Base-by-base conservation (phyloP, 805 yeast species). In the Myxozyma vanderwaltii region DNA sequence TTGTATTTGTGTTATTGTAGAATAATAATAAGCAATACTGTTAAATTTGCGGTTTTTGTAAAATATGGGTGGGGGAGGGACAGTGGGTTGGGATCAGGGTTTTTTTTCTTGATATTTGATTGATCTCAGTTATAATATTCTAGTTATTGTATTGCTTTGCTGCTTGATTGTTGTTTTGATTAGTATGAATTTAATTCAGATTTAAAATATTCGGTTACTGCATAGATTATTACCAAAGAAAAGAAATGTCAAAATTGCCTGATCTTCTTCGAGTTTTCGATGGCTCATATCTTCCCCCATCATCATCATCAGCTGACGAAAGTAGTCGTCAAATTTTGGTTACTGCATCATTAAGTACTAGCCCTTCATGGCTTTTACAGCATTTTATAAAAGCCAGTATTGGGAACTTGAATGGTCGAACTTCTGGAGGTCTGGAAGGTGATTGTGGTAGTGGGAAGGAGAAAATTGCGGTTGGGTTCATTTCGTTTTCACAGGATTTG, bases 351-450 rank as follows among this genome's bases (percentile, higher is more conserved):
- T n/a, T 41, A 7, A 12, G 33, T 5, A 58, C 64, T 10, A 58
- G 29, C 36, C 36, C 62, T 4, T 53, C 61, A 13, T 61, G 64
- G 64, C 38, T 61, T n/a, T 43, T 61, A 13, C 62, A 61, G 15
- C 57, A 50, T 43, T 61, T 58, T 24, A 39, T 43, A 15, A 36
- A 45, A 26, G 55, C 58, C 2, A 21, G 40, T 29, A 12, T 46
- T n/a, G 23, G 29, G n/a, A n/a, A n/a, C n/a, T n/a, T n/a, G n/a
- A n/a, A n/a, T n/a, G n/a, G n/a, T n/a, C n/a, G n/a, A n/a, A n/a
- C n/a, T n/a, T n/a, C n/a, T n/a, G n/a, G n/a, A n/a, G n/a, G n/a
- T n/a, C n/a, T n/a, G n/a, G n/a, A 15, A 13, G 52, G 17, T 6
- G 43, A 23, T 6, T 23, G 19, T 3, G 31, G 40, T 19, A 26